Conservation (phyloP, 768 basidiomycete species). For the Rhizopogon rudus region DNA sequence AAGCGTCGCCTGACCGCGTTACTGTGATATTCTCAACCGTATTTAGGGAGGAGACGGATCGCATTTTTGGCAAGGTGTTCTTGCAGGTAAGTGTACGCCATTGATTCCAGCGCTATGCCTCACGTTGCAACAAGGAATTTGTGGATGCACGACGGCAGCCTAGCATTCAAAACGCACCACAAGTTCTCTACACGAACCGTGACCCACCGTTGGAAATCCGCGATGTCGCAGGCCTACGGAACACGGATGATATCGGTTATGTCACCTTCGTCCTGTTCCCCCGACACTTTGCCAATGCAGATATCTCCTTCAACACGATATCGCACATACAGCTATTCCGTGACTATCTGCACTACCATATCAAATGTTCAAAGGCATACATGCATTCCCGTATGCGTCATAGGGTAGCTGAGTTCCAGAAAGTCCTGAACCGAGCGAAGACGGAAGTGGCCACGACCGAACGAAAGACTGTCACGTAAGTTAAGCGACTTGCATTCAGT, state of each 20-base stretch:
- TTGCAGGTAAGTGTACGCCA: constrained; percentile 62
- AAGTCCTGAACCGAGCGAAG: constrained; percentile 94
- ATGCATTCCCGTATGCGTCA: constrained; percentile 98
- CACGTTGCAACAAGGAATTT: constrained; percentile 67
- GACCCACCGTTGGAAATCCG: constrained; percentile 97
- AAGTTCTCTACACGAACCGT: constrained; percentile 91
- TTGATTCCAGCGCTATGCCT: background rate
- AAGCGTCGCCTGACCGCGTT: constrained; percentile 90
- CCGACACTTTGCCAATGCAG: constrained; percentile 80
- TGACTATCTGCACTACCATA: constrained; percentile 99
- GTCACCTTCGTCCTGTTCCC: constrained; percentile 98
- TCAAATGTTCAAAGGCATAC: constrained; percentile 98
- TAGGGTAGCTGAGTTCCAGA: constrained; percentile 93
- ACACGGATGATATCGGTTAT: constrained; percentile 88
- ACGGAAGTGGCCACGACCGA: constrained; percentile 79
- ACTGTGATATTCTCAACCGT: constrained; percentile 97
- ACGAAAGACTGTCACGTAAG: constrained; percentile 86
- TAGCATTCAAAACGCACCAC: constrained; percentile 92
- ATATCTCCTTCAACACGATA: constrained; percentile 71
- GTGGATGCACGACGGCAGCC: constrained; percentile 96
- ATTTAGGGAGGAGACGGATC: constrained; percentile 96
- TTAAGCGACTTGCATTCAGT: constrained; percentile 1
- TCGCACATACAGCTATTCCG: constrained; percentile 96
- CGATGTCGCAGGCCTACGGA: constrained; percentile 74
- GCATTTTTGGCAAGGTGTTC: constrained; percentile 97